Conservation (phyloP, 352 stramenopile genomes). For the Pythium chondricola region DNA sequence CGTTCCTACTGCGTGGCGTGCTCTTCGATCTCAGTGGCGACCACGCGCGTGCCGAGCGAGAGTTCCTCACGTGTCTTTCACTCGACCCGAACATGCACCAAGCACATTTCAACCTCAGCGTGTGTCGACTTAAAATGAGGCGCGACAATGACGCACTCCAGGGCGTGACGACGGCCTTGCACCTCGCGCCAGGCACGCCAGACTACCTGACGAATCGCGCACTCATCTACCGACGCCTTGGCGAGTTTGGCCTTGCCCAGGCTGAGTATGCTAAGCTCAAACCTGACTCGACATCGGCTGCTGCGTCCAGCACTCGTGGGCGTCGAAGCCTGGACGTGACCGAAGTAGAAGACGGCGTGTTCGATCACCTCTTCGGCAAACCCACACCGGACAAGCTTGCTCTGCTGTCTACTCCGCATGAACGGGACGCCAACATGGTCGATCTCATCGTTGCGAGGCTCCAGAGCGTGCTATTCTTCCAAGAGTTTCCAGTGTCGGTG, state of each 20-base stretch:
- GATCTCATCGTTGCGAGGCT: constrained; percentile 41
- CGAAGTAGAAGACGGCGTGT: constrained; percentile 48
- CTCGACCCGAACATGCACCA: constrained; percentile 53
- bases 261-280: constrained; percentile 21
- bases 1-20: constrained; percentile 49
- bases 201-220: constrained; percentile 21
- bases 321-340: not conserved
- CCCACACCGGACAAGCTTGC: constrained; percentile 57
- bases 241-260: constrained; percentile 22
- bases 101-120: constrained; percentile 39
- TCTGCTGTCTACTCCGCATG: constrained; percentile 34
- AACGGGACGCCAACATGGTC: constrained; percentile 38
- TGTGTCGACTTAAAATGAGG: constrained; percentile 17
- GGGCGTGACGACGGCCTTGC: constrained; percentile 16
- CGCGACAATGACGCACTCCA: constrained; percentile 18
- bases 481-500: constrained; percentile 45
- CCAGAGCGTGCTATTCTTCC: constrained; percentile 57
- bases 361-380: constrained; percentile 62
- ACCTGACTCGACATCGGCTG: not conserved
- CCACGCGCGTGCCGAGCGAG: constrained; percentile 30
- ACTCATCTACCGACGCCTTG: constrained; percentile 21
- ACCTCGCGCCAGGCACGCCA: constrained; percentile 14
- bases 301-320: not conserved
- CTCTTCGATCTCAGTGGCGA: constrained; percentile 47
- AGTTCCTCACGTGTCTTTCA: constrained; percentile 35